phyloP scores from a whole-genome alignment of 495 filamentous ascomycete species.

The Hypoxylon fuscum region DNA sequence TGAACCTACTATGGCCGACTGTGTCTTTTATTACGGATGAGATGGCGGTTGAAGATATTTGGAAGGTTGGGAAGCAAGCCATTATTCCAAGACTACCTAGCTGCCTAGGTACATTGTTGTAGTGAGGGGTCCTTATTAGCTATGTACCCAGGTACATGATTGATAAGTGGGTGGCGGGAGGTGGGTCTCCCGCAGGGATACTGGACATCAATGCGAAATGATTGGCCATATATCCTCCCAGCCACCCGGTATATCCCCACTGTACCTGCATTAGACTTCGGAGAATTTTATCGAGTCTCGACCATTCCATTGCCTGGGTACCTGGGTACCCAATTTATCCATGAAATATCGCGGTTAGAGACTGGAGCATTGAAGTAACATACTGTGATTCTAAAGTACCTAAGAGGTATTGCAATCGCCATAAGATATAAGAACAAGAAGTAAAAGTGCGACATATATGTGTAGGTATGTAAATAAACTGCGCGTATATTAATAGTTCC shows the following conservation, averaged over 20 bases:
- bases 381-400: no score
- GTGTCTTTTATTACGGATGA: slow-evolving; percentile 35
- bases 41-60: slow-evolving; percentile 33
- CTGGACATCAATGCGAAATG: no score
- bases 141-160: neutral
- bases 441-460: no score
- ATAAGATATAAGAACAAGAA: no score
- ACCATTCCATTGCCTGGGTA: neutral
- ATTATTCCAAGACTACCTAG: neutral
- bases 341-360: no score
- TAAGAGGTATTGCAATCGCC: no score
- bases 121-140: no score
- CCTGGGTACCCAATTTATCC: no score
- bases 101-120: neutral
- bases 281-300: neutral
- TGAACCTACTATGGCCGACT: slow-evolving; percentile 17
- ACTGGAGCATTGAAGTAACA: no score
- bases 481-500: slow-evolving; percentile 56
- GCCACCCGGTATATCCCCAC: slow-evolving; percentile 17
- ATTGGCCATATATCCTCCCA: slow-evolving; percentile 14
- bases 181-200: slow-evolving; percentile 2
- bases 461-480: no score
- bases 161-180: slow-evolving; percentile 19
- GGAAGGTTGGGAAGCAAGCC: slow-evolving; percentile 39
- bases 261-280: slow-evolving; percentile 37